Evolutionary conservation across 805 yeast genomes (phyloP), one percentile per base, ranked within the genome.

Genomic region (Kurtzmaniella cleridarum): DNA sequence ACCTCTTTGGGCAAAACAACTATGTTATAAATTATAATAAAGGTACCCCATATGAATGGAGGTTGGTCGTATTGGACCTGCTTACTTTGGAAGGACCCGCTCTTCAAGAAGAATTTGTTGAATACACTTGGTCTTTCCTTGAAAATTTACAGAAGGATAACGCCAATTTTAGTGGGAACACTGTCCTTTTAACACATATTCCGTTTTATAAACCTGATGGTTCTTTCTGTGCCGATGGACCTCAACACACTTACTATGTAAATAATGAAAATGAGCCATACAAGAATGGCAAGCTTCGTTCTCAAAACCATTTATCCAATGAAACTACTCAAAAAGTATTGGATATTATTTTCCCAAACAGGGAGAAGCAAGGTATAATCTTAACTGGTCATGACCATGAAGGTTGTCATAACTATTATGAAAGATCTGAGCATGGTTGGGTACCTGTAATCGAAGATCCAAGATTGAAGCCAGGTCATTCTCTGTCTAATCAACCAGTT

Each of bases 381-480:
- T 62, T 91, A 31, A 86, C 96, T 0, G 98, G 98, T 1, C 98
- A 93, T 61, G 98, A 93, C 55, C 98, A 93, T 54, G 90, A 82
- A 47, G 98, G 98, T 1, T 93, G 98, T 55, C 81, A 79, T 48
- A 75, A 80, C 28, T 71, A 75, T 54, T 49, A 46, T 32, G 44
- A 46, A 1, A 36, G 20, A 20, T n/a, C n/a, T 5, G 35, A 31
- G 17, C 16, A 28, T 16, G 27, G 24, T 5, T 20, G 24, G 24
- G 8, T 20, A 20, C 24, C 24, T 20, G 31, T 16, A 13, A 5
- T 29, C 16, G 11, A 18, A 5, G 30, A 24, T 16, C 30, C 34
- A 33, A 28, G 23, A 3, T 47, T 55, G 7, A 49, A 52, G 5
- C 47, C 64, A 10, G 59, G 52, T 14, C 14, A 12, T 12, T n/a